These are phyloP conservation scores for Helichrysum umbraculigerum DNA, from an alignment of 129 eudicot genomes.

Conservation along the genomic window DNA sequence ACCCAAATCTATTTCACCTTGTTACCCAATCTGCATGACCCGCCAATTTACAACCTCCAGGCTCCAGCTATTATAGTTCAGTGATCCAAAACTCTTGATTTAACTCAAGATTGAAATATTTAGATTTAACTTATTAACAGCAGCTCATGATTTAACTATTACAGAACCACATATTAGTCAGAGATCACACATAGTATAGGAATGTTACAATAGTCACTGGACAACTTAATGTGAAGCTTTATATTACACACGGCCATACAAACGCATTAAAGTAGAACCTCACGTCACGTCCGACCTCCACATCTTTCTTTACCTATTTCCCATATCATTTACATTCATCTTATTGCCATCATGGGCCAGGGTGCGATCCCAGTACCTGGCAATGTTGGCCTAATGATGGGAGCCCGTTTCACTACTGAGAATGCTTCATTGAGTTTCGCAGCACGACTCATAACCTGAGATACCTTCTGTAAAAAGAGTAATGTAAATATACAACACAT, in stretches of 20 bases:
- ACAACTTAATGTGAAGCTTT: conserved; percentile 32
- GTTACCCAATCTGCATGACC: not conserved
- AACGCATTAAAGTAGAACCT: conserved; percentile 13
- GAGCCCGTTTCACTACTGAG: conserved; percentile 79
- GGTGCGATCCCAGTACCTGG: conserved; percentile 67
- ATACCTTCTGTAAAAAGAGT: conserved; percentile 69
- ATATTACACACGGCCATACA: conserved; percentile 36
- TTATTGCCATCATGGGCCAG: conserved; percentile 70
- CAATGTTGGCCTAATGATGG: conserved; percentile 69
- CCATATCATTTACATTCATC: conserved; percentile 9
- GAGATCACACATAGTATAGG: conserved; percentile 22
- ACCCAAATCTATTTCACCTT: not conserved
- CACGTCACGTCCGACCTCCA: not conserved
- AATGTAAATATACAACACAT: not conserved
- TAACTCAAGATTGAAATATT: not conserved
- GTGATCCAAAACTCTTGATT: not conserved
- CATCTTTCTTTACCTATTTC: conserved; percentile 16
- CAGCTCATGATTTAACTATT: conserved; percentile 34
- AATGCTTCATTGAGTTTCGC: conserved; percentile 89
- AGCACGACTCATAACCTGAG: conserved; percentile 85
- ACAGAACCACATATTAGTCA: conserved; percentile 31
- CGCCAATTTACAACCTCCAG: not conserved
- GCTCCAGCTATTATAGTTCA: not conserved
- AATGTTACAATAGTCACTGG: conserved; percentile 31
- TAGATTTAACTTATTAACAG: conserved; percentile 15